Evolutionary conservation across 2,329 filamentous ascomycete species (phyloP), one percentile per base, ranked within the genome.

Genomic region (Talaromyces sp.): DNA sequence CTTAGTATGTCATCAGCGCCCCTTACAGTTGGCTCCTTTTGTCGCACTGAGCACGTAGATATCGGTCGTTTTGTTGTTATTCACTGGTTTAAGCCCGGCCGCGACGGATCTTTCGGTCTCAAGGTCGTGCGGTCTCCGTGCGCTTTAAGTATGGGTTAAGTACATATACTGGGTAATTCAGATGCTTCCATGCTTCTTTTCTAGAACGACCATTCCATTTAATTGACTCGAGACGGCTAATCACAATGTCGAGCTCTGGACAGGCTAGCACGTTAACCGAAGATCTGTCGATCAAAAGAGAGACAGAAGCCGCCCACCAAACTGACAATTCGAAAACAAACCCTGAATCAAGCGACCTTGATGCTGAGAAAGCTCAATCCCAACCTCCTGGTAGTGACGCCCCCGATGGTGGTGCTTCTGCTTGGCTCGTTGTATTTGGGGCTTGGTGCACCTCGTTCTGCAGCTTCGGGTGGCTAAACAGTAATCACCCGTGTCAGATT

Each of bases 401-500:
- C 36, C 62, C 27, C 51, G 70, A 63, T 63, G 69, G 69, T 4
- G 70, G 66, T 15, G 11, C 60, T 3, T 32, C 53, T 51, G 70
- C 70, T 13, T 72, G 71, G 69, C 63, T 71, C 1, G 68, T 71
- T 25, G 67, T 67, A 11, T 60, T 64, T n/a, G 70, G 69, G 13
- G 65, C 65, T 30, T 62, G 65, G 32, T 65, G 59, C 36, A 62
- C 66, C 10, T 65, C 67, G 53, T 71, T 71, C 42, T 67, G 65
- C 54, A 70, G 68, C 3, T 72, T 74, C 61, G 81, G 81, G 25
- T 82, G 79, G 77, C 79, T 80, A 60, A 81, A 80, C 59, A 80
- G 78, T 74, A 72, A 73, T 69, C 64, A 53, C n/a, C 32, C 42
- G 4, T 33, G 19, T 4, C 15, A 57, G 55, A 11, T 47, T 13